These are phyloP conservation scores for Rhodosporidiobolus odoratus DNA, from an alignment of 768 basidiomycete species.

Conservation along the genomic window DNA sequence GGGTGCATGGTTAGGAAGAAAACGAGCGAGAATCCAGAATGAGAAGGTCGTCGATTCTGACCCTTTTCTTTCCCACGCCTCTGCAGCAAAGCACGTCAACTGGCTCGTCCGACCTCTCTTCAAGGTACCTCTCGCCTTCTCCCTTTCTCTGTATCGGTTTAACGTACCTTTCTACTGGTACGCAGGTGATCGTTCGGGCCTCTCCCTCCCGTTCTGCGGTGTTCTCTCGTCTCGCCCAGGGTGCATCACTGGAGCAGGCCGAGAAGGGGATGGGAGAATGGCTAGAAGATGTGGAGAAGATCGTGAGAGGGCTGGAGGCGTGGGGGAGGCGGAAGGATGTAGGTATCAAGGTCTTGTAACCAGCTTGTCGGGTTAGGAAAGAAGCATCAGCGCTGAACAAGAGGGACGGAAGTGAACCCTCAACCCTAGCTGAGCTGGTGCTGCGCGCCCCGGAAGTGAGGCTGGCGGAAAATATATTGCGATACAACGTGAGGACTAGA, in stretches of 20 bases:
- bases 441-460: too few species aligned
- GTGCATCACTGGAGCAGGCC: not conserved
- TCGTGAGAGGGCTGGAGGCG: not conserved
- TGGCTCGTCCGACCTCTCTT: conserved; percentile 26
- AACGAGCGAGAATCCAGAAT: too few species aligned
- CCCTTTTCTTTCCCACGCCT: too few species aligned
- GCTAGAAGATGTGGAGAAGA: not conserved
- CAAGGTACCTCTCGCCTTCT: not conserved
- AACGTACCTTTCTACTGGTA: not conserved
- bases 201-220: not conserved
- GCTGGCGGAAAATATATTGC: too few species aligned
- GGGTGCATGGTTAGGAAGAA: not conserved
- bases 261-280: not conserved
- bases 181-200: conserved; percentile 19
- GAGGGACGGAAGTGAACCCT: too few species aligned
- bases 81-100: conserved; percentile 13
- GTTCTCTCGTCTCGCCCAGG: not conserved
- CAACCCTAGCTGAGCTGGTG: too few species aligned
- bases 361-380: too few species aligned
- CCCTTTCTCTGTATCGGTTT: not conserved
- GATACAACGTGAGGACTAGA: too few species aligned
- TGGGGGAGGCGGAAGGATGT: not conserved
- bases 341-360: too few species aligned
- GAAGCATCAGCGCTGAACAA: too few species aligned
- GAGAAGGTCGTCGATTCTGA: not conserved